These are phyloP conservation scores for Cryphonectria naterciae DNA, from an alignment of 2,329 filamentous ascomycete species.

Conservation along the genomic window DNA sequence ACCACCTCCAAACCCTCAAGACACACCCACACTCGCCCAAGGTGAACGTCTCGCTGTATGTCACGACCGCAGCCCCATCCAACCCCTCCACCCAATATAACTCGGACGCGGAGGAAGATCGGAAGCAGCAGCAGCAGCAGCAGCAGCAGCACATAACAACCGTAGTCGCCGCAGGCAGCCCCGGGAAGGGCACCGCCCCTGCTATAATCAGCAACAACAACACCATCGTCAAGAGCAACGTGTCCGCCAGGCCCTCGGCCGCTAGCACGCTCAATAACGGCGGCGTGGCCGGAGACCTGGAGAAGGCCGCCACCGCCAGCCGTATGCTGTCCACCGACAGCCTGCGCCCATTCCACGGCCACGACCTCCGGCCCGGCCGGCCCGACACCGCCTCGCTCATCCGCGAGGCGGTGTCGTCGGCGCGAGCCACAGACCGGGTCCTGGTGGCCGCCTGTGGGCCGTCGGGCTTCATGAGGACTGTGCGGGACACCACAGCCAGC, in stretches of 20 bases:
- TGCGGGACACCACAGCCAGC: conserved; percentile 49
- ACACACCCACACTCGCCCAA: conserved; percentile 44
- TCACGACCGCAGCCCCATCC: conserved; percentile 37
- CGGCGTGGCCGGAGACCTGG: conserved; percentile 1
- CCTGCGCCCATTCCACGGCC: conserved; percentile 28
- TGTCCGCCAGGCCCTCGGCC: background rate
- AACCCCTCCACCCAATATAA: conserved; percentile 14
- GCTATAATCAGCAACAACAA: background rate
- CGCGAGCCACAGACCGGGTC: conserved; percentile 42
- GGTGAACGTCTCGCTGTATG: conserved; percentile 44
- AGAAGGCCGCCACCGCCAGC: conserved; percentile 11
- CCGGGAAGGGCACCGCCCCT: background rate
- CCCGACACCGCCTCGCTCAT: conserved; percentile 48
- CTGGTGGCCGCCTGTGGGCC: conserved; percentile 55
- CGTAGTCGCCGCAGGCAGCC: conserved; percentile 31
- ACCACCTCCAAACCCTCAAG: conserved; percentile 44
- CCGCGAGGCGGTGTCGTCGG: conserved; percentile 41
- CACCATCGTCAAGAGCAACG: too few relatives aligned
- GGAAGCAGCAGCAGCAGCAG: background rate
- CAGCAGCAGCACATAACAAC: conserved; percentile 16
- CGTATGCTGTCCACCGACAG: conserved; percentile 18
- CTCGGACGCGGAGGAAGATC: conserved; percentile 18
- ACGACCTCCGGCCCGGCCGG: conserved; percentile 43
- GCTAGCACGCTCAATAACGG: background rate
- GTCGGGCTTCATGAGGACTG: conserved; percentile 46